Evolutionary conservation across 2,329 filamentous ascomycete species (phyloP).

Genomic region (Tolypocladium guangdongense): DNA sequence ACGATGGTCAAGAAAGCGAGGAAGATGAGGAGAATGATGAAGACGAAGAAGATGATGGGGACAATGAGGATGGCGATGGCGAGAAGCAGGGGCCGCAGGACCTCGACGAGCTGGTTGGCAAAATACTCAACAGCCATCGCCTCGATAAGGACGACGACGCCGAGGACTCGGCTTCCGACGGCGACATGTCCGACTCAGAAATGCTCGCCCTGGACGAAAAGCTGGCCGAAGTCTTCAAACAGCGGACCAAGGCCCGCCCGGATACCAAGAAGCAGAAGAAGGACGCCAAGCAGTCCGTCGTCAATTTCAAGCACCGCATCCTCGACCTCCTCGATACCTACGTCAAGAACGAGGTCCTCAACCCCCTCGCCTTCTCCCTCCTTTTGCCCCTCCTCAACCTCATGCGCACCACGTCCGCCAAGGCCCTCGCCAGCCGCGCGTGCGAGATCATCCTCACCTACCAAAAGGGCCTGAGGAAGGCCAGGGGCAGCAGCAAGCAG

Average conservation of each 20-base stretch:
- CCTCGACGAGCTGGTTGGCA: constrained; percentile 65
- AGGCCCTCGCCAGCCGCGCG: constrained; percentile 64
- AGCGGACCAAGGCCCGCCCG: constrained; percentile 50
- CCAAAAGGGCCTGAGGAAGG: constrained; percentile 55
- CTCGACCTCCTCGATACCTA: constrained; percentile 82
- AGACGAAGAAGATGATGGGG: constrained; percentile 28
- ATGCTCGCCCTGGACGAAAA: constrained; percentile 85
- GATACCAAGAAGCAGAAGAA: constrained; percentile 76
- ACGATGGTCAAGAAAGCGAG: constrained; percentile 27
- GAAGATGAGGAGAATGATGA: constrained; percentile 31
- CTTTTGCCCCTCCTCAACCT: constrained; percentile 68
- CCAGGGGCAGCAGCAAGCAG: constrained; percentile 10
- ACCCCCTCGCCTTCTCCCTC: constrained; percentile 54
- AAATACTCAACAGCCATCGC: constrained; percentile 63
- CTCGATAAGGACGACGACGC: constrained; percentile 48
- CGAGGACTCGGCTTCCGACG: constrained; percentile 49
- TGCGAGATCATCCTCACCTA: constrained; percentile 62
- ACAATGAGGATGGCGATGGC: constrained; percentile 27
- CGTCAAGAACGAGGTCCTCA: constrained; percentile 64
- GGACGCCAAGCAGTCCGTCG: constrained; percentile 76
- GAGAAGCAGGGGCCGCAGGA: constrained; percentile 33
- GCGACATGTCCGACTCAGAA: constrained; percentile 89
- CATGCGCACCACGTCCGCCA: constrained; percentile 64
- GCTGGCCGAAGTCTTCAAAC: constrained; percentile 75
- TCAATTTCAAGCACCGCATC: constrained; percentile 91